A percentile compares a stretch with the other conserved stretches of the same genome.
phyloP scores from a whole-genome alignment of 495 filamentous ascomycete genomes.

The Neurospora sp. region DNA sequence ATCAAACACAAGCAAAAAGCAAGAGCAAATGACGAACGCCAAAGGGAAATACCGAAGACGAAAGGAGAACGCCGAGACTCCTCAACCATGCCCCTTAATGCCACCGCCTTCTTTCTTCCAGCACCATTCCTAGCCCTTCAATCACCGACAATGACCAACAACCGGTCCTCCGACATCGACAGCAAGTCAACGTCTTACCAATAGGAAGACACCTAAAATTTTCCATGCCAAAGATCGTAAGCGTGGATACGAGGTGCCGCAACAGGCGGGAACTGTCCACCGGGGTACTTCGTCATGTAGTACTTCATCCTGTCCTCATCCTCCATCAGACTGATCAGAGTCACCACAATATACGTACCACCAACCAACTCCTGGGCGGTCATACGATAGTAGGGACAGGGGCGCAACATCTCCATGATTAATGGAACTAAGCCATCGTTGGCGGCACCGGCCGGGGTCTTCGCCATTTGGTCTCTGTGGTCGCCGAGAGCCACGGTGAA shows the following conservation, averaged over 20 bases:
- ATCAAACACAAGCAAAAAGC: not conserved
- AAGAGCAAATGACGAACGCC: not conserved
- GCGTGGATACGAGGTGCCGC: not conserved
- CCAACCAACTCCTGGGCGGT: not conserved
- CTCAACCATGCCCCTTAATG: not conserved
- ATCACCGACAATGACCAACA: not conserved
- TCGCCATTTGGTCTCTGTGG: not conserved
- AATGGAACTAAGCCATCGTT: not conserved
- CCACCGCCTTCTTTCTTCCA: not conserved
- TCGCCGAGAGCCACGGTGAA: not conserved
- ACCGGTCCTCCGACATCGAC: not conserved
- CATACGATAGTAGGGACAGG: not conserved
- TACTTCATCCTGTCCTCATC: not conserved
- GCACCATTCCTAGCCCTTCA: not conserved
- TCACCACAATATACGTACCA: not conserved
- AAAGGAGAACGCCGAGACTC: not conserved
- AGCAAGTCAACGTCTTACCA: not conserved
- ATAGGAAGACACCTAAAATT: not conserved
- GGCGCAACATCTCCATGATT: not conserved
- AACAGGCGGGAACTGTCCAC: not conserved
- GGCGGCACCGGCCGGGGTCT: not conserved
- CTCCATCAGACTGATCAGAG: no score
- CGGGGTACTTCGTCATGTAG: not conserved
- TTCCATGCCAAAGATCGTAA: not conserved
- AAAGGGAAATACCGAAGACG: not conserved